Base-by-base conservation (phyloP, 495 filamentous ascomycete species). In the Penicillium antarcticum region DNA sequence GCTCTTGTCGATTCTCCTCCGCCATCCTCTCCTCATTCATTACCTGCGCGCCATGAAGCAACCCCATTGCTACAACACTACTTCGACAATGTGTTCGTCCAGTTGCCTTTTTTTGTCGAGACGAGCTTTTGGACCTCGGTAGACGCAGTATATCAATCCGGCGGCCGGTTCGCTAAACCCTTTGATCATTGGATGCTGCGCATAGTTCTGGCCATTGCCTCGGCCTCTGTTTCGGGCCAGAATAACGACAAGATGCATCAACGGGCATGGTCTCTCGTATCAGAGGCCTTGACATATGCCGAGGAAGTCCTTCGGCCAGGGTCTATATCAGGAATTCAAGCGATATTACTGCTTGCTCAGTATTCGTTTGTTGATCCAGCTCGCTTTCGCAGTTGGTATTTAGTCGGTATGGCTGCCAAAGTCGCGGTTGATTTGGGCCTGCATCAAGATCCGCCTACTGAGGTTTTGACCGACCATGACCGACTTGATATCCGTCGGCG, bases 381-480 rank as follows among this genome's bases (percentile, higher is more conserved):
- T 33, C 91, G 91, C 62, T 95, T 96, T 62, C 88, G 94, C 49
- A 87, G 84, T 59, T 96, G 92, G 90, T 89, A 90, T 50, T 66
- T 96, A 44, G 86, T 95, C 45, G 92, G 91, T 21, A 88, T 92
- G 61, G 89, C 91, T 13, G 87, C 86, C 35, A 81, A 92, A 43
- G 88, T 87, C 17, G 85, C 89, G 61, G 77, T 95, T 29, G 92
- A 97, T 71, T 71, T 96, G 17, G 92, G 92, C 2, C 78, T 92
- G 38, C 92, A 96, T 63, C 90, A 96, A 65, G 91, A 96, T 48
- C 87, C 89, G 0, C 81, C 87, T n/a, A 73, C 80, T 36, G 82
- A 83, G 48, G 72, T 82, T 13, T 55, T 80, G 12, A 75, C 79
- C 24, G 79, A 86, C 45, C 79, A 80, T 42, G 70, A 83, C 10